Base-by-base conservation (phyloP, 2,329 filamentous ascomycete genomes). In the Fusarium marasasianum region DNA sequence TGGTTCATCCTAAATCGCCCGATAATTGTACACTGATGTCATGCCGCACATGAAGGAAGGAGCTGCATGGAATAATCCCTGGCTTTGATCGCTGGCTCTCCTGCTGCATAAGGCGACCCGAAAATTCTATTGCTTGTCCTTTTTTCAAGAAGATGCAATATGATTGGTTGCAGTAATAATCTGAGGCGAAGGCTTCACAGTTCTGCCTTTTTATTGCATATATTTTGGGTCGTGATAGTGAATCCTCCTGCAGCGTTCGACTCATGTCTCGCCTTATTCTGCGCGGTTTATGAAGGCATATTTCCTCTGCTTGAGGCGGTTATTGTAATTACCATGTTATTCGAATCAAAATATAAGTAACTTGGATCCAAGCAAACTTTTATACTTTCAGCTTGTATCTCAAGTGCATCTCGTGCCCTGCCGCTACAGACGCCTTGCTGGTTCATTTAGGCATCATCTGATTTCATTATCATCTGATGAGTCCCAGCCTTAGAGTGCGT, bases 381-480 rank as follows among this genome's bases (percentile, higher is more conserved):
- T 38, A 51, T 38, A 14, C 33, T 51, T 38, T 37, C 20, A 50
- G n/a, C 20, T 51, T 37, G 24, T 20, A 37, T 51, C 20, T 38
- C 20, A 11, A 58, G 56, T 58, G 33, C 26, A 29, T 33, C 26
- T 37, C 22, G n/a, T 51, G 9, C 20, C 22, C 20, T 24, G 26
- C 15, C 24, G 29, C 43, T 58, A 38, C n/a, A 50, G n/a, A 38
- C 24, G 14, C 33, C 24, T 48, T 22, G 55, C 18, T 58, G 41
- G 33, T 29, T 50, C 55, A 58, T 17, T 58, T 37, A 26, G 38
- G 22, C 53, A 66, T 71, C 66, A 66, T 66, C 68, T 71, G 68
- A 71, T 59, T 40, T 33, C n/a, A 40, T 26, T 31, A 24, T 64
- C 67, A 70, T 70, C 66, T 71, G 68, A 71, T 65, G 24, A 51